These are phyloP conservation scores for Colletotrichum scovillei DNA, from an alignment of 2,329 filamentous ascomycete genomes.

Conservation along the genomic window DNA sequence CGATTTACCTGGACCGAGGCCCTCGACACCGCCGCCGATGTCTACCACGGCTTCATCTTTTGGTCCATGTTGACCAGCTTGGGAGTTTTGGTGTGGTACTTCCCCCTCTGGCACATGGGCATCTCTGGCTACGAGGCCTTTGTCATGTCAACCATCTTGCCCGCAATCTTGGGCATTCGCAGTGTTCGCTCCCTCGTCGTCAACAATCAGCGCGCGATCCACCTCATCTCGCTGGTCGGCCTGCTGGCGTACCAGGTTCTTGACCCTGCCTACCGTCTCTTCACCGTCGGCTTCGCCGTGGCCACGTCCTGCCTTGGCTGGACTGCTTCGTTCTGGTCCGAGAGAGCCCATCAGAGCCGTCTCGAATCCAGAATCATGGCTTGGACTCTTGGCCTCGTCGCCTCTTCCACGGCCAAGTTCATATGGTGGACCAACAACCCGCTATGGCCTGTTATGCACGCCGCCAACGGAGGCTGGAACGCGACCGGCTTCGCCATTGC, in stretches of 20 bases:
- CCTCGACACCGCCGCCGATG: slow-evolving; percentile 85
- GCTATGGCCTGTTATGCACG: slow-evolving; percentile 94
- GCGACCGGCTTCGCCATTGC: slow-evolving; percentile 82
- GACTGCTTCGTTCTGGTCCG: slow-evolving; percentile 83
- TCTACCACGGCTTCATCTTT: slow-evolving; percentile 95
- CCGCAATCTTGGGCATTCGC: slow-evolving; percentile 79
- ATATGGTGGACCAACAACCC: slow-evolving; percentile 96
- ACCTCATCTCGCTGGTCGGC: slow-evolving; percentile 82
- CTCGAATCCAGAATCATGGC: slow-evolving; percentile 86
- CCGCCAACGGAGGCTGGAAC: slow-evolving; percentile 92
- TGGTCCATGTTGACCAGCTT: slow-evolving; percentile 95
- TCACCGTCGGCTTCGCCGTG: slow-evolving; percentile 83
- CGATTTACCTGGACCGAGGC: slow-evolving; percentile 80
- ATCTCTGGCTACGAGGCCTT: slow-evolving; percentile 95
- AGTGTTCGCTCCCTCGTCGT: slow-evolving; percentile 75
- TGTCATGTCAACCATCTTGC: slow-evolving; percentile 86
- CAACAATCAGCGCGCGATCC: slow-evolving; percentile 75
- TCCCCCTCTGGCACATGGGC: slow-evolving; percentile 98
- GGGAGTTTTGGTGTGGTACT: slow-evolving; percentile 94
- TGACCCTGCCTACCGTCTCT: slow-evolving; percentile 80
- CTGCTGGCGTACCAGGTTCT: slow-evolving; percentile 83
- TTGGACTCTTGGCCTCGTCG: slow-evolving; percentile 83
- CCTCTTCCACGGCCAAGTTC: slow-evolving; percentile 91
- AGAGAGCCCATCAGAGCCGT: slow-evolving; percentile 77
- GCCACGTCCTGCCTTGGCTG: slow-evolving; percentile 85